Evolutionary conservation across 331 rosid genomes (phyloP), one percentile per base, ranked within the genome.

Genomic region (Pyracantha coccinea): DNA sequence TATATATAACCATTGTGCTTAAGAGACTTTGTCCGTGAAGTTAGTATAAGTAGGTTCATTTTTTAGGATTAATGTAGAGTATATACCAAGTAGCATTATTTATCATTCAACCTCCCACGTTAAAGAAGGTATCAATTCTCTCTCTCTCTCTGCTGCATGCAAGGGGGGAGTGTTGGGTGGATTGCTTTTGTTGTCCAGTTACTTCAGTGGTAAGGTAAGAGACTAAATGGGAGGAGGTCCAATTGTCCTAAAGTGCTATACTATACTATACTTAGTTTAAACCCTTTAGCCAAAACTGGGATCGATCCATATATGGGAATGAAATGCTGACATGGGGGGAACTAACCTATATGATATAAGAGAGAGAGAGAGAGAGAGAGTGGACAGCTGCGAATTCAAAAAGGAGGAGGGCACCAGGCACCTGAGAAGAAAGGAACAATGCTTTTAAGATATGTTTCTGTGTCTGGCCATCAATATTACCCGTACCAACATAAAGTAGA

Each of bases 351-450:
- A 38, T 38, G 45, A 38, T 10, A 38, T 38, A 14, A 3, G 32
- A 3, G 32, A 3, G 32, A 28, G 29, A 28, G 29, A 35, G 41
- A 35, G 41, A 33, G 41, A 33, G 41, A 33, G 41, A 8, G 44
- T 32, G 73, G 84, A 73, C 72, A 44, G 67, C 74, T 68, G 14
- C 50, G 74, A 73, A 72, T 17, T 47, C 54, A 20, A 81, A 83
- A 85, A 78, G 44, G 71, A 45, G 50, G n/a, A 11, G 28, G 52
- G 19, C 66, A 72, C 75, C 75, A 58, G 78, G 80, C 79, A 89
- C 81, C 76, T 75, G 80, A 76, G 85, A 82, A 80, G 80, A 88
- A 83, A 78, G 80, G 89, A 83, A 78, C 83, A 81, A 73, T 80
- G 76, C 91, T 85, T 85, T 85, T 66, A 63, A 66, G 77, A 77